These are phyloP conservation scores for Macroventuria anomochaeta DNA, from an alignment of 2,329 filamentous ascomycete species.

Conservation along the genomic window DNA sequence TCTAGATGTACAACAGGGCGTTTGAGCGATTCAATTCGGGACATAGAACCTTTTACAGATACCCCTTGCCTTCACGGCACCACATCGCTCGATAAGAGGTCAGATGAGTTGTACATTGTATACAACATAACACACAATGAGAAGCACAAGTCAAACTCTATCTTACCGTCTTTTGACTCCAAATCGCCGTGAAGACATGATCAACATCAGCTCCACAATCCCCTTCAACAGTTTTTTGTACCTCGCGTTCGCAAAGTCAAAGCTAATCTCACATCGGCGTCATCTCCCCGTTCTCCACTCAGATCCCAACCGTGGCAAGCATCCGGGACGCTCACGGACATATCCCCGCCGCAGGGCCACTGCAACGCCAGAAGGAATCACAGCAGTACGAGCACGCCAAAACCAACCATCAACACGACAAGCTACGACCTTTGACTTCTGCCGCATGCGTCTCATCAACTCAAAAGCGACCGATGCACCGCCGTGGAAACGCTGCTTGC, in stretches of 20 bases:
- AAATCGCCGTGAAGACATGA: constrained; percentile 2
- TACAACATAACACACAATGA: constrained; percentile 9
- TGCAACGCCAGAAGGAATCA: constrained; percentile 7
- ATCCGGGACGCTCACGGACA: constrained; percentile 10
- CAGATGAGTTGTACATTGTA: constrained; percentile 24
- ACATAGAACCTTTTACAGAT: constrained; percentile 29
- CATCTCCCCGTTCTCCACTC: constrained; percentile 12
- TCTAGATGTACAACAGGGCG: constrained; percentile 41
- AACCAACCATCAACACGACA: not conserved
- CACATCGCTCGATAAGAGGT: constrained; percentile 33
- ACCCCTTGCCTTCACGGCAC: constrained; percentile 40
- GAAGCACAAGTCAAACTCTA: not conserved
- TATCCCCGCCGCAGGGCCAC: constrained; percentile 6
- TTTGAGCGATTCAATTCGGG: constrained; percentile 28
- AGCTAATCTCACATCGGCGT: constrained; percentile 11
- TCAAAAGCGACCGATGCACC: constrained; percentile 7
- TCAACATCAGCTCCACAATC: constrained; percentile 8
- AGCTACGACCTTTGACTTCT: not conserved
- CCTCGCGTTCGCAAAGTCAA: constrained; percentile 6
- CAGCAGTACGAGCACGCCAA: constrained; percentile 8
- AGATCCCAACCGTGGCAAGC: constrained; percentile 2
- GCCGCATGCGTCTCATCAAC: constrained; percentile 18
- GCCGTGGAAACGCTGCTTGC: constrained; percentile 13
- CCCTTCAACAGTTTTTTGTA: constrained; percentile 1
- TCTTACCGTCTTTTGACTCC: not conserved